phyloP scores from a whole-genome alignment of 139 green algal genomes.

The Zygnema cylindricum region DNA sequence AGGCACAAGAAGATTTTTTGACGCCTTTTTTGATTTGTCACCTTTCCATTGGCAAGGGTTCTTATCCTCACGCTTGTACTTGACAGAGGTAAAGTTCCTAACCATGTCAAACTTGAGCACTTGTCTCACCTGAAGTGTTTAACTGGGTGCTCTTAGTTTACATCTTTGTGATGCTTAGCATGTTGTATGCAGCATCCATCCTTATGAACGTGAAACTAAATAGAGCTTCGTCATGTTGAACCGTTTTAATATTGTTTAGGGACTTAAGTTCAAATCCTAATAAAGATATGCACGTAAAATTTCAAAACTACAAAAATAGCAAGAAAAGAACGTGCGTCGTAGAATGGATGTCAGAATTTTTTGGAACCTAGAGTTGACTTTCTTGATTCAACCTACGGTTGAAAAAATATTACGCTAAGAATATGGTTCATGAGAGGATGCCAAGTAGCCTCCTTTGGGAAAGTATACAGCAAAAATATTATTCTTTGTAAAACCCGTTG shows the following conservation, averaged over 20 bases:
- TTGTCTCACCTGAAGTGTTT: neutral
- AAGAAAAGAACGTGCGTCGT: too few relatives aligned
- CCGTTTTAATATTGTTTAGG: neutral
- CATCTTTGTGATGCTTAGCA: neutral
- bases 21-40: constrained; percentile 91
- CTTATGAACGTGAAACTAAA: neutral
- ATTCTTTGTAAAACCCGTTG: too few relatives aligned
- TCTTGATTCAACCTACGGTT: too few relatives aligned
- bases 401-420: too few relatives aligned
- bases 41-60: constrained; percentile 96
- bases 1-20: constrained; percentile 93
- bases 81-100: constrained; percentile 27
- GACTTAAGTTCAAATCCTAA: neutral
- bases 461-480: too few relatives aligned
- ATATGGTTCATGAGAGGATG: too few relatives aligned
- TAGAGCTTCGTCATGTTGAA: neutral
- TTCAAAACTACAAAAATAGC: too few relatives aligned
- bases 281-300: too few relatives aligned
- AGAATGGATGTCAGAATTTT: too few relatives aligned
- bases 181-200: neutral
- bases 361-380: too few relatives aligned
- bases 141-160: neutral
- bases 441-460: too few relatives aligned
- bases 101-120: neutral
- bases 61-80: constrained; percentile 73